Conservation (phyloP, 345 rosid genomes). For the Aquilaria sinensis region DNA sequence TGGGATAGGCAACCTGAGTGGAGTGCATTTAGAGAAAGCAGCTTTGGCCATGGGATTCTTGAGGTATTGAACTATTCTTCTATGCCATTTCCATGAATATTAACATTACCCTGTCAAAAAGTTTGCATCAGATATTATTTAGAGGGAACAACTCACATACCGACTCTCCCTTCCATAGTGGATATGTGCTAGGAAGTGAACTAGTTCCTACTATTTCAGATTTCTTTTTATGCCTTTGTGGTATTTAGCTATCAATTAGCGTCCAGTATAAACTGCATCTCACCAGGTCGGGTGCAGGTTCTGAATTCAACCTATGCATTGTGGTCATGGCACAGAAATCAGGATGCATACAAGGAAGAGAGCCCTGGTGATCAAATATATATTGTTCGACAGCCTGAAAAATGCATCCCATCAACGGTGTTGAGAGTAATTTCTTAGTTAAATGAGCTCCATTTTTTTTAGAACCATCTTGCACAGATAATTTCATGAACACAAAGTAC, state of each 20-base stretch:
- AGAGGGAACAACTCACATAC: too few species aligned
- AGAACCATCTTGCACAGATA: not conserved
- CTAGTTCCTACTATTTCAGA: not conserved
- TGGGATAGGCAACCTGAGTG: conserved; percentile 80
- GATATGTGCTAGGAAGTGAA: too few species aligned
- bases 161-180: too few species aligned
- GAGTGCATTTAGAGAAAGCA: conserved; percentile 89
- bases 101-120: too few species aligned
- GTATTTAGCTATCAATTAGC: too few species aligned
- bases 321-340: conserved; percentile 93
- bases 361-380: conserved; percentile 63
- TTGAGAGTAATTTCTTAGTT: conserved; percentile 13
- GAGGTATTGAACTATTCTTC: conserved; percentile 38
- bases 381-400: conserved; percentile 57
- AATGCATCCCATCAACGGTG: conserved; percentile 30
- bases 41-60: conserved; percentile 87
- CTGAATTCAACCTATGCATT: conserved; percentile 68
- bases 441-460: not conserved
- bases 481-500: not conserved
- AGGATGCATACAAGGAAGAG: conserved; percentile 52
- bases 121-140: too few species aligned
- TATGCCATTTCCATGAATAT: too few species aligned
- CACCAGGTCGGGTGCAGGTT: conserved; percentile 31
- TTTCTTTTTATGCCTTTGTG: too few species aligned
- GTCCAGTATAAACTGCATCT: too few species aligned